Conservation (phyloP, 208 protist genomes). For the Trypanosoma scelopori region DNA sequence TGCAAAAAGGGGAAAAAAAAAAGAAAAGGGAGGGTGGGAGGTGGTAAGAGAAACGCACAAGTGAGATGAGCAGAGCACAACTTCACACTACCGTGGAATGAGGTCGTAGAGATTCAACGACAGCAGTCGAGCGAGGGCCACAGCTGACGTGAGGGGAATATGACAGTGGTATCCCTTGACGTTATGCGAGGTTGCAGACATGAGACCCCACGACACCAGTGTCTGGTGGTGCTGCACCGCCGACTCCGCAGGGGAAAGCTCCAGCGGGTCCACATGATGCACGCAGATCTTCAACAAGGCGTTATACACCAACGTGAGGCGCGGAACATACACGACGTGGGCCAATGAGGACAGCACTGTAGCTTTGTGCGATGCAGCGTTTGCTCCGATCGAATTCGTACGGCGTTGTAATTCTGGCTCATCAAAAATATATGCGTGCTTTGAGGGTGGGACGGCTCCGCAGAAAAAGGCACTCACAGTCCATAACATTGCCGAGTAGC, state of each 20-base stretch:
- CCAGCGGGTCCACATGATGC: conserved; percentile 63
- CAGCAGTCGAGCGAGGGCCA: conserved; percentile 55
- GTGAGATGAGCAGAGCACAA: not conserved
- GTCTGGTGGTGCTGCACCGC: conserved; percentile 65
- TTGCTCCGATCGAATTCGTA: conserved; percentile 29
- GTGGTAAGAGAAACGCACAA: not conserved
- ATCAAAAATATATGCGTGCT: conserved; percentile 60
- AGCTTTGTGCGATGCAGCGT: conserved; percentile 68
- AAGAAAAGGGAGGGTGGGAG: not conserved
- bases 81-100: conserved; percentile 44
- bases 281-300: conserved; percentile 66
- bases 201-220: conserved; percentile 74
- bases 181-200: conserved; percentile 45
- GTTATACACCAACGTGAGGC: conserved; percentile 64
- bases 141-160: conserved; percentile 75
- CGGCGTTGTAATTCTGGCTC: conserved; percentile 19
- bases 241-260: conserved; percentile 57
- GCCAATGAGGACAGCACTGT: conserved; percentile 63
- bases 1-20: too few relatives aligned
- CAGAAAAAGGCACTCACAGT: conserved; percentile 80
- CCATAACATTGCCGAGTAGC: conserved; percentile 74
- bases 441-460: conserved; percentile 64
- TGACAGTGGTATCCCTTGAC: conserved; percentile 64
- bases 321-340: conserved; percentile 47
- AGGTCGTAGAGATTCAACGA: conserved; percentile 74